Base-by-base conservation (phyloP, 2,329 filamentous ascomycete genomes). In the Teratosphaeria zuluensis region DNA sequence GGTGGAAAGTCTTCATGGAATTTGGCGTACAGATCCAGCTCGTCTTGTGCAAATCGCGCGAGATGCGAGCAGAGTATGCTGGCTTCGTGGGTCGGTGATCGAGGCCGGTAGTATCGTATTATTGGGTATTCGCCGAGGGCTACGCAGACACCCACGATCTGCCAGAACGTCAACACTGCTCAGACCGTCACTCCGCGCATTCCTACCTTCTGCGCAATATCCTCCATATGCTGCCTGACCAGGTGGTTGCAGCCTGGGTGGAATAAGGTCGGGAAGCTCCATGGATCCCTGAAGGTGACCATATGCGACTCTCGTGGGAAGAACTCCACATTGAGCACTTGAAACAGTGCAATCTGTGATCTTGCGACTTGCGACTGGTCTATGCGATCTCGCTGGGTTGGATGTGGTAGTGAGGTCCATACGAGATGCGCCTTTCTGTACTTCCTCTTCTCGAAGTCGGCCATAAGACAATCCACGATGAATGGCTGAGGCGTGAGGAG, bases 41-140 rank as follows among this genome's bases (percentile, higher is more conserved):
- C 91, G 58, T 92, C 86, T 70, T 96, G 92, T 0, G 96, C 85
- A 69, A 96, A 96, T 33, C 89, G 84, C 7, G 94, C 94, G 57
- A 99, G 80, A 70, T 96, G 90, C 16, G 86, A 85, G 73, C 88
- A 95, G 28, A 99, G 78, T 6, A 97, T 90, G 66, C 84, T 85
- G 46, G 94, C 94, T 74, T 97, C 91, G 71, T 99, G 92, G 11
- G 82, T 82, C 4, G 90, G 83, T 58, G 84, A 82, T 62, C 76
- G 81, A 0, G 92, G 92, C 64, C 84, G 83, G 73, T 94, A 96
- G 76, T 95, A 99, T 69, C 94, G 87, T 61, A 99, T 89, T 64
- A 89, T 88, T 6, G 94, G 94, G 68, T 95, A 92, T 74, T 99
- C 94, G 64, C 92, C 92, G n/a, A 97, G 76, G 0, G 90, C 87